Percentiles rank a stretch among this genome's conserved stretches.
Conservation (phyloP, 139 green algal genomes). For the Coccomyxa sp. region DNA sequence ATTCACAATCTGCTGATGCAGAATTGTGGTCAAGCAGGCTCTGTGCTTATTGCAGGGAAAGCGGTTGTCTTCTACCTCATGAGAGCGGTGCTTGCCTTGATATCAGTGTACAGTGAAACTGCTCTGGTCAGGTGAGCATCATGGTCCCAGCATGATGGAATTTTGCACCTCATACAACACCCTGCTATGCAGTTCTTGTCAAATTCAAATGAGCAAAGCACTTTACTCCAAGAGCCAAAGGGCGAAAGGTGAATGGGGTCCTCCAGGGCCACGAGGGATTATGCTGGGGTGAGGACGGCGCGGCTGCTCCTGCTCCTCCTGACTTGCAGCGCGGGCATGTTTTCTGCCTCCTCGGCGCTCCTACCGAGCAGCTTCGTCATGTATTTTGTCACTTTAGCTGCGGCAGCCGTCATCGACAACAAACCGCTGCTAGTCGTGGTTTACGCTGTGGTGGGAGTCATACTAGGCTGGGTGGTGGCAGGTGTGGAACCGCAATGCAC, state of each 20-base stretch:
- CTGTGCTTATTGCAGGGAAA: conserved; percentile 25
- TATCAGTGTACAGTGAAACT: conserved; percentile 53
- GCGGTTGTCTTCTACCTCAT: conserved; percentile 54
- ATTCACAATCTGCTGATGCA: background rate
- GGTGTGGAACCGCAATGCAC: conserved; percentile 2
- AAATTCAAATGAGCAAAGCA: too few relatives aligned
- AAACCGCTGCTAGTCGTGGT: conserved; percentile 27
- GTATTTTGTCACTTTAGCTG: conserved; percentile 56
- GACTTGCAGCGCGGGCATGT: conserved; percentile 43
- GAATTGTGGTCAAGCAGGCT: background rate
- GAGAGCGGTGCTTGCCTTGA: conserved; percentile 35
- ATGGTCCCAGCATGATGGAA: background rate
- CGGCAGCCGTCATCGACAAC: conserved; percentile 41
- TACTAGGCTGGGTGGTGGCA: conserved; percentile 78
- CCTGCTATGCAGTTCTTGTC: too few relatives aligned
- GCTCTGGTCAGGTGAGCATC: conserved; percentile 39
- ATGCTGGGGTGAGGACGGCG: conserved; percentile 12
- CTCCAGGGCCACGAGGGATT: conserved; percentile 21
- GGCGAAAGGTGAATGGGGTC: too few relatives aligned
- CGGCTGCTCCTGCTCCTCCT: conserved; percentile 46
- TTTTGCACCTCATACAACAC: background rate
- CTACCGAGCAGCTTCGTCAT: conserved; percentile 81
- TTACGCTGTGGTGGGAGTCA: conserved; percentile 45
- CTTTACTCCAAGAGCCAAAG: too few relatives aligned
- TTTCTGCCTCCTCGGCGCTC: conserved; percentile 56